Percentiles rank a stretch among this genome's conserved stretches.
Conservation (phyloP, 495 filamentous ascomycete genomes). For the Baudoinia panamericana region DNA sequence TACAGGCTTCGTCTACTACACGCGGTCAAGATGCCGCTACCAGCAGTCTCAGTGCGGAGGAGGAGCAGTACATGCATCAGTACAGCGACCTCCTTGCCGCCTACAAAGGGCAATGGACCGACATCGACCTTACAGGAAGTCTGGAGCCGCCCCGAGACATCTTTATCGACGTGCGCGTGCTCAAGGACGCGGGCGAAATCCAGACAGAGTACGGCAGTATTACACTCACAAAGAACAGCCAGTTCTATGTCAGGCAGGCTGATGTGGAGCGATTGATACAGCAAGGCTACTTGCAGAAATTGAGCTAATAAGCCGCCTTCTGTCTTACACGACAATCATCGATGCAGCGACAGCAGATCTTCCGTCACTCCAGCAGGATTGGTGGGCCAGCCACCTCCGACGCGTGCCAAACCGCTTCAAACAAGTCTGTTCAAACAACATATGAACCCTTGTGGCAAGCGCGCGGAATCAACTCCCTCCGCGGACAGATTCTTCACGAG, state of each 20-base stretch:
- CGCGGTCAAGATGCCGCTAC: conserved; percentile 5
- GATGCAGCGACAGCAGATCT: no score
- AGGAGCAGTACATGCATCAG: conserved; percentile 88
- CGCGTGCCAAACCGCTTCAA: no score
- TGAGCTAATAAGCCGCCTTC: conserved; percentile 63
- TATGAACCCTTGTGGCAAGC: no score
- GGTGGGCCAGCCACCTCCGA: no score
- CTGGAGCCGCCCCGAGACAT: conserved; percentile 89
- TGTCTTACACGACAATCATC: no score
- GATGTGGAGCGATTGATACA: conserved; percentile 92
- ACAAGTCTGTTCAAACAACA: no score
- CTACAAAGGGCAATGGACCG: conserved; percentile 98
- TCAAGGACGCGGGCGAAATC: conserved; percentile 96
- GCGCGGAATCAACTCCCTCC: no score
- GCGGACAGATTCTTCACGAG: no score
- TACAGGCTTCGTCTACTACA: conserved; percentile 27
- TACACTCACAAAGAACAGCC: conserved; percentile 92
- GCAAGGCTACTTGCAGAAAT: conserved; percentile 90
- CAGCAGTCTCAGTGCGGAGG: conserved; percentile 86
- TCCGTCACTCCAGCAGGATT: no score
- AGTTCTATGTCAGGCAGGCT: conserved; percentile 91
- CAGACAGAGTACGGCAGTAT: conserved; percentile 99
- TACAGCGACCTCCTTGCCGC: conserved; percentile 86
- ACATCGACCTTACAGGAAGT: conserved; percentile 90
- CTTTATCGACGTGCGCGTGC: conserved; percentile 92